Base-by-base conservation (phyloP, 768 basidiomycete species). In the Boletus reticuloceps region DNA sequence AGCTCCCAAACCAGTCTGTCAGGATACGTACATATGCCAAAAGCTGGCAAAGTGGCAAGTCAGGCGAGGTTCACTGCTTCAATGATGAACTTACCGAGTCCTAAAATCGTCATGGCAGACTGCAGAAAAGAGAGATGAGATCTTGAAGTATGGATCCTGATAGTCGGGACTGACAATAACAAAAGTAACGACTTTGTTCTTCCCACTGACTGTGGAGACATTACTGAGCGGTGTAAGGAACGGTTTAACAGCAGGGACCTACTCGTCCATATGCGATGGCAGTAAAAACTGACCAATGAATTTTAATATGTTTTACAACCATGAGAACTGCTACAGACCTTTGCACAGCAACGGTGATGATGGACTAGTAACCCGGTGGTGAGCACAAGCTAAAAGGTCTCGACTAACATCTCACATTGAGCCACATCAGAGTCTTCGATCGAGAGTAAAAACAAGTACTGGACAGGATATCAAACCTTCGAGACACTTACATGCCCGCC, bases 181-280 rank as follows among this genome's bases (percentile, higher is more conserved):
- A 11, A 54, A 12, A 9, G 61, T 63, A 5, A 63, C 4, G 17
- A 1, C 12, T 22, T 56, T 63, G 16, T 63, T 63, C 10, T 54
- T 59, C 29, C 50, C 58, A 14, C 61, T 63, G 16, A 63, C 62
- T 63, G 19, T n/a, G 16, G 16, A 41, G 20, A 27, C 8, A 17
- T 43, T 5, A 50, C 0, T 32, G 5, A 36, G 34, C 34, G 29
- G 2, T 9, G 29, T 14, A 4, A 12, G 43, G 5, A 14, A 37
- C 1, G 38, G 29, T 22, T 17, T 16, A 14, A 37, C 3, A 6
- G 17, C 4, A 38, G 31, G 4, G 22, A 50, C 60, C 47, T 25
- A 62, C 61, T 58, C 9, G 45, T 54, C 61, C 61, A 62, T 49
- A 55, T 37, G 3, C 60, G 61, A 47, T 12, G 31, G 17, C 56